Evolutionary conservation across 1,284 basidiomycete genomes (phyloP).

Genomic region (Tilletia walkeri): DNA sequence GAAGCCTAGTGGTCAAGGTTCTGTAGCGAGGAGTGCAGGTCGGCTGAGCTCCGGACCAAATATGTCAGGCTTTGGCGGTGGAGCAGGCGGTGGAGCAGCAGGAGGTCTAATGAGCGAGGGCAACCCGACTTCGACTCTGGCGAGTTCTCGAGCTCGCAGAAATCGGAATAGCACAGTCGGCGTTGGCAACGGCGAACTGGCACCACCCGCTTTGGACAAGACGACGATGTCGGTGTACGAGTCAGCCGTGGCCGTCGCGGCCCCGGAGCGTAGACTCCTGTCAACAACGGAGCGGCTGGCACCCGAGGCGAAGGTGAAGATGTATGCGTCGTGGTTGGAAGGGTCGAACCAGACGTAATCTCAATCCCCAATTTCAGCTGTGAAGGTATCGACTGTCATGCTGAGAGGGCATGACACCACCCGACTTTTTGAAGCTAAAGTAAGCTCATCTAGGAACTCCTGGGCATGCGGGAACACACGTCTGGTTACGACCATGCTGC

Average conservation of each 20-base stretch:
- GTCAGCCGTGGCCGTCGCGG: background rate
- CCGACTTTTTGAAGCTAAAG: too few relatives aligned
- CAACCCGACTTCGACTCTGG: background rate
- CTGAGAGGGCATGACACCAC: too few relatives aligned
- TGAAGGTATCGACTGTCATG: too few relatives aligned
- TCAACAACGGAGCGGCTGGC: slow-evolving; percentile 4
- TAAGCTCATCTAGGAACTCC: too few relatives aligned
- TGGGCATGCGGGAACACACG: too few relatives aligned
- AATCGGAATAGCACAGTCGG: background rate
- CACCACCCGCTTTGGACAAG: background rate
- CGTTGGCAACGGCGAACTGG: background rate
- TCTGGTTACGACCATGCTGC: too few relatives aligned
- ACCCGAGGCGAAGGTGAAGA: slow-evolving; percentile 16
- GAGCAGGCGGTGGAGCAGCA: background rate
- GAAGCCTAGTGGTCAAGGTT: background rate
- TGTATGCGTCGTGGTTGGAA: slow-evolving; percentile 10
- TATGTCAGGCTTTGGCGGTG: background rate
- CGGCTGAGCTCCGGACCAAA: background rate
- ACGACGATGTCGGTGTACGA: slow-evolving; percentile 6
- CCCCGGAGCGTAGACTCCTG: slow-evolving; percentile 1
- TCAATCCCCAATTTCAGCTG: too few relatives aligned
- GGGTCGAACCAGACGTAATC: background rate
- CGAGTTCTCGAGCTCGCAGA: background rate
- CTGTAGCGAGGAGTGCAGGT: background rate
- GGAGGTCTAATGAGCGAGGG: background rate